Base-by-base conservation (phyloP, 495 filamentous ascomycete species). In the Beverwykella pulmonaria region DNA sequence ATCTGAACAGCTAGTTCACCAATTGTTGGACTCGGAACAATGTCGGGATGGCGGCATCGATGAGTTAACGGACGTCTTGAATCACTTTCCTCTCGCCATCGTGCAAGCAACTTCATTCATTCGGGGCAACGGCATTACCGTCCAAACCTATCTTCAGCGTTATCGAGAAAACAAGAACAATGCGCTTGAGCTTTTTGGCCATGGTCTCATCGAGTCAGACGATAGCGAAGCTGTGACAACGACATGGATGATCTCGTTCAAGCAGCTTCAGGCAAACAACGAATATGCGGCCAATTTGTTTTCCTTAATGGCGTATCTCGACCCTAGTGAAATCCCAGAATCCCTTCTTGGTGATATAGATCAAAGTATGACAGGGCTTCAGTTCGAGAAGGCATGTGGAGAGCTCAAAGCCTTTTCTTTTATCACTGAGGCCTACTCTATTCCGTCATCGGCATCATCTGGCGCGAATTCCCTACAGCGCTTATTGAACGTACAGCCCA, bases 51-150 rank as follows among this genome's bases (percentile, higher is more conserved):
- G 29, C 4, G 52, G n/a, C 6, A 36, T 55, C 27, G 10, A 20
- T 5, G 52, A 55, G 52, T 20, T 55, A 12, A 36, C 29, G 4
- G 52, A 55, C 5, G 26, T 20, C 27, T 29, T 55, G n/a, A 36
- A 55, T 36, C 52, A 55, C 27, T 55, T 55, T 55, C 52, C 52
- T 19, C 52, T 55, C 52, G 52, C 52, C 17, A 55, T 55, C 19
- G 29, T 55, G 2, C 52, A 55, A 55, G 52, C 52, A 36, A 32
- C 26, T 5, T 55, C 52, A 30, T 55, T 55, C 26, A 55, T 55
- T 20, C n/a, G 26, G 7, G 52, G 52, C 15, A 55, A 55, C n/a
- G 52, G 29, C 30, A 55, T 55, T 23, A 36, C 17, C 3, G 30
- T 55, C 25, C 52, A 55, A 30, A 55, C 52, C 23, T 55, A 55